Conservation (phyloP, 2,329 filamentous ascomycete species). For the Periconia sp. region DNA sequence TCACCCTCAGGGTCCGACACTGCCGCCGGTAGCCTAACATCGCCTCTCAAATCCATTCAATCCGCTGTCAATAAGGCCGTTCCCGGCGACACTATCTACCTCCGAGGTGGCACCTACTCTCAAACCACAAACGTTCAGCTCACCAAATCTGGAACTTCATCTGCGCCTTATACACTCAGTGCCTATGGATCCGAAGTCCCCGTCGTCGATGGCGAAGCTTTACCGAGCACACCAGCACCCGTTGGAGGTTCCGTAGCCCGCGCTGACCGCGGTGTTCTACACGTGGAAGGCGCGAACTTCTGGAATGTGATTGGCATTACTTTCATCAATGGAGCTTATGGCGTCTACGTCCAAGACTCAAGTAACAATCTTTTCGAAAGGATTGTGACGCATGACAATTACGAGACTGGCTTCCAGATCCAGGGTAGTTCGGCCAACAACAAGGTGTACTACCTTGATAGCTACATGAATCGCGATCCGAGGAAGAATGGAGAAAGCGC, state of each 20-base stretch:
- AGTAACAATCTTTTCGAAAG: slow-evolving; percentile 47
- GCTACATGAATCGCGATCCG: slow-evolving; percentile 40
- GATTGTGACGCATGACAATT: slow-evolving; percentile 48
- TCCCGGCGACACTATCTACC: slow-evolving; percentile 55
- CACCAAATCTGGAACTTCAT: slow-evolving; percentile 46
- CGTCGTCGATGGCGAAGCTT: slow-evolving; percentile 54
- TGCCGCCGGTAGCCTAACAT: slow-evolving; percentile 48
- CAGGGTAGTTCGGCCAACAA: slow-evolving; percentile 38
- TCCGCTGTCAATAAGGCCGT: slow-evolving; percentile 53
- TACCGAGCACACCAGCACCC: slow-evolving; percentile 50
- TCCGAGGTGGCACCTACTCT: slow-evolving; percentile 54
- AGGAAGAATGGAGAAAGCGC: slow-evolving; percentile 60
- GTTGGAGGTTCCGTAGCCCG: slow-evolving; percentile 49
- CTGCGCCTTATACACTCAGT: slow-evolving; percentile 50
- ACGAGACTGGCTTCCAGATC: slow-evolving; percentile 49
- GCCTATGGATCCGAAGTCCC: slow-evolving; percentile 54
- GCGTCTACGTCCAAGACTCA: slow-evolving; percentile 43
- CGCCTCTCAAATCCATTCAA: slow-evolving; percentile 56
- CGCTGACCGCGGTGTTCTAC: slow-evolving; percentile 54
- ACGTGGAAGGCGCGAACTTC: slow-evolving; percentile 54
- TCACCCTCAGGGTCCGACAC: slow-evolving; percentile 49
- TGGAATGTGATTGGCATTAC: slow-evolving; percentile 54
- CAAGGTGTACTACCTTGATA: slow-evolving; percentile 30
- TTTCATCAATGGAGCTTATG: slow-evolving; percentile 48
- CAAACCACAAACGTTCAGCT: slow-evolving; percentile 57